A percentile compares a stretch with the other conserved stretches of the same genome.
These are phyloP conservation scores for Polytrichum commune DNA, from an alignment of 225 moss, liverwort and hornwort species.

Conservation along the genomic window DNA sequence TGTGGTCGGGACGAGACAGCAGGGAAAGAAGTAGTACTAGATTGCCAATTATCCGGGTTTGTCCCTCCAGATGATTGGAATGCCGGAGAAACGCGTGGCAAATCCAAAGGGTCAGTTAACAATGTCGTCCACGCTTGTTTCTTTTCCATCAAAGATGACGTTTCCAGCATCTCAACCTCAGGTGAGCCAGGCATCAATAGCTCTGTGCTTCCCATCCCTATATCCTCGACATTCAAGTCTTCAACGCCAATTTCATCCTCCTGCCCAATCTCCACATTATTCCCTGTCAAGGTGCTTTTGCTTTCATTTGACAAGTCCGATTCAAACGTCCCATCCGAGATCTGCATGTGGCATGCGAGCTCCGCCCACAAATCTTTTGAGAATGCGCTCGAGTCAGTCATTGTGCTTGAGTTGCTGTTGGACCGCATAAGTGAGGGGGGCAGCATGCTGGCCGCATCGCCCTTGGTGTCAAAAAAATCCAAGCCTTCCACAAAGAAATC, in stretches of 20 bases:
- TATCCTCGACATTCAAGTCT: constrained; percentile 24
- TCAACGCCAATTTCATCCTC: constrained; percentile 10
- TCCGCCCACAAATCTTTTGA: constrained; percentile 48
- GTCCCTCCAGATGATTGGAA: constrained; percentile 1
- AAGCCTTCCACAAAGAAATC: constrained; percentile 43
- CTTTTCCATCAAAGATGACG: constrained; percentile 44
- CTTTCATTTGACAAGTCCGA: constrained; percentile 49
- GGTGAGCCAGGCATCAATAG: constrained; percentile 25
- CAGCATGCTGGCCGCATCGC: constrained; percentile 11
- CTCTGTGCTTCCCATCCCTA: constrained; percentile 13
- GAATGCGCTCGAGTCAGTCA: constrained; percentile 40
- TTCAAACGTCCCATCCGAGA: constrained; percentile 44
- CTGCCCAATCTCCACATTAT: constrained; percentile 15
- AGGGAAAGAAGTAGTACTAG: not conserved
- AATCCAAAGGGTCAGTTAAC: constrained; percentile 8
- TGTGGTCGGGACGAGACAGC: not conserved
- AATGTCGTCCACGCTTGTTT: constrained; percentile 48
- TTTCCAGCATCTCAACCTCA: constrained; percentile 52
- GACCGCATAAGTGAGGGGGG: constrained; percentile 15
- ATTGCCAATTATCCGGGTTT: constrained; percentile 6
- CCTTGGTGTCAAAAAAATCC: constrained; percentile 35
- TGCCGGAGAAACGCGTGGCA: not conserved
- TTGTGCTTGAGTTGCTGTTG: constrained; percentile 52
- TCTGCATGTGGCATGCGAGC: constrained; percentile 46
- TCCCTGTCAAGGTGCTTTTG: constrained; percentile 36